Conservation (phyloP, 2,329 filamentous ascomycete genomes). For the Diaporthe sp. region DNA sequence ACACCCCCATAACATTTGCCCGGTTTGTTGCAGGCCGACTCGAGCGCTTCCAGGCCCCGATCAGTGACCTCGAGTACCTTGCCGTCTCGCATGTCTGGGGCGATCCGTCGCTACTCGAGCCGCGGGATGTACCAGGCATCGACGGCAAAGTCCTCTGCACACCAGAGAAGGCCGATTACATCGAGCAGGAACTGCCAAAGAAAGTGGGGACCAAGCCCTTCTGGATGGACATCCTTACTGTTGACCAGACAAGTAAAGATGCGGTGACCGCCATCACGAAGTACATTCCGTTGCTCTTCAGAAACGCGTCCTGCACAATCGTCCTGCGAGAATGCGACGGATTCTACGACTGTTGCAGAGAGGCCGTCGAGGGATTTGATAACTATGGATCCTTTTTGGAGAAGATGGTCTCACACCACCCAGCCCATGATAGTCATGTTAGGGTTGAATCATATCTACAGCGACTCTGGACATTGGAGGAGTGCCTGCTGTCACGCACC, state of each 20-base stretch:
- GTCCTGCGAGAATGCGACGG: not conserved
- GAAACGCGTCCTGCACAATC: not conserved
- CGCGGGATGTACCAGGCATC: not conserved
- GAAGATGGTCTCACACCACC: not conserved
- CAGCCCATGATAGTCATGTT: not conserved
- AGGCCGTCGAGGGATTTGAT: not conserved
- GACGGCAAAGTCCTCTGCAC: not conserved
- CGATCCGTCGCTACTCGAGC: not conserved
- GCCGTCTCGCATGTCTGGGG: not conserved
- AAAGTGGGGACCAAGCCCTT: not conserved
- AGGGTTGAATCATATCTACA: not conserved
- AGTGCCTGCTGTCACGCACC: not conserved
- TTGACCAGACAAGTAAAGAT: not conserved
- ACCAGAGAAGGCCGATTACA: not conserved
- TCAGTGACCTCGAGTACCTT: not conserved
- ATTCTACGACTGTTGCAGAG: not conserved
- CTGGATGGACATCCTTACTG: not conserved
- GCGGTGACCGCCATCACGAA: not conserved
- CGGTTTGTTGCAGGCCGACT: not conserved
- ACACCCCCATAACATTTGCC: not conserved
- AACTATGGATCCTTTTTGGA: not conserved
- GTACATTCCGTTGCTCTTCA: not conserved
- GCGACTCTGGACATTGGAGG: not conserved
- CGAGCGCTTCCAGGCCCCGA: not conserved
- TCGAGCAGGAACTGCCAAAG: not conserved